phyloP scores from a whole-genome alignment of 768 basidiomycete species.

The Auricularia sp. region DNA sequence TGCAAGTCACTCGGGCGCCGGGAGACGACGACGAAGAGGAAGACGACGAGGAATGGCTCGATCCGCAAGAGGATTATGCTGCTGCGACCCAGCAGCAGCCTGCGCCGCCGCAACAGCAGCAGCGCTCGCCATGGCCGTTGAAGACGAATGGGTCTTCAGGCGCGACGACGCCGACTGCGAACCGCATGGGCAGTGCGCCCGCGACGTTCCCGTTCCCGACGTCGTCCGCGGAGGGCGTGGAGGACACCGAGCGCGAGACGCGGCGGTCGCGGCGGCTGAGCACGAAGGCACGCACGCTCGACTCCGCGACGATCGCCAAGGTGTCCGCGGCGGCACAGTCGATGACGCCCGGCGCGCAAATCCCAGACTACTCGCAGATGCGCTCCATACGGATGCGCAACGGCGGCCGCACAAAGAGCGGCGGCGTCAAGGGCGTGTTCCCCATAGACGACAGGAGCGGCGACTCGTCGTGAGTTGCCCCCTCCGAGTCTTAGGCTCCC shows the following conservation, averaged over 20 bases:
- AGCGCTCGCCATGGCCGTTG: conserved; percentile 19
- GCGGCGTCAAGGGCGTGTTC: conserved; percentile 67
- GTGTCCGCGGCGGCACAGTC: background rate
- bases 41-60: conserved; percentile 50
- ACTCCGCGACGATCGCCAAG: background rate
- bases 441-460: conserved; percentile 3
- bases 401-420: conserved; percentile 77
- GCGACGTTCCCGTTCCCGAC: conserved; percentile 50
- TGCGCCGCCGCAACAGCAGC: conserved; percentile 13
- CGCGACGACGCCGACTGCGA: conserved; percentile 4
- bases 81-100: conserved; percentile 11
- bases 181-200: background rate
- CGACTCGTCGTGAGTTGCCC: background rate
- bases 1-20: conserved; percentile 7
- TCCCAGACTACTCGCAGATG: conserved; percentile 42
- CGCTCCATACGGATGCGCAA: conserved; percentile 65
- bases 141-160: conserved; percentile 30
- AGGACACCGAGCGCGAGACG: conserved; percentile 2
- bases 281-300: background rate
- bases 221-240: conserved; percentile 14
- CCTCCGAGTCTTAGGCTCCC: too few relatives aligned
- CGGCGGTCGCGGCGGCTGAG: conserved; percentile 9
- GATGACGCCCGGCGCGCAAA: conserved; percentile 1
- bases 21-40: conserved; percentile 25
- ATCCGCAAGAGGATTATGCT: conserved; percentile 32